Evolutionary conservation across 2,329 filamentous ascomycete species (phyloP), one percentile per base, ranked within the genome.

Genomic region (Xylaria sp.): DNA sequence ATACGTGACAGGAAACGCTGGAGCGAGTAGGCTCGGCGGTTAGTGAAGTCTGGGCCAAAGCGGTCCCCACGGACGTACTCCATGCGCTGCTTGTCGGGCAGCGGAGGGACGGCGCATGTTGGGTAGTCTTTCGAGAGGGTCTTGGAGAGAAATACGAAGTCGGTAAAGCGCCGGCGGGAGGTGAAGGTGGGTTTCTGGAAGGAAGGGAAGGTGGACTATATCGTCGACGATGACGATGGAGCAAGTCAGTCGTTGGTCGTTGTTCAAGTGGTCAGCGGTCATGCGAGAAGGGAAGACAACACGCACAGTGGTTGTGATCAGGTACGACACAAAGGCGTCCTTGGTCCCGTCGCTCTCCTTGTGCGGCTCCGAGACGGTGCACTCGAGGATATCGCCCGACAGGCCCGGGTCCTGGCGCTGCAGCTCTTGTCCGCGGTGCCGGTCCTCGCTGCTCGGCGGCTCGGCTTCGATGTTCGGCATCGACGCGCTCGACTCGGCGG

Each of bases 1-100:
- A 98, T 85, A 4, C 96, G 92, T 77, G 91, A 89, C 55, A 99
- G 87, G 80, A 99, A 99, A 62, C 96, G 92, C 81, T 97, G 91
- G 62, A 99, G 87, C 3, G 94, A 98, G 84, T 94, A 92, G 60
- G 94, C 94, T 74, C 96, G 90, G 41, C 96, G 91, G 55, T 90
- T 86, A 41, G 94, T 99, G 80, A 99, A 99, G 82, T 98, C 96
- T 59, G 91, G 83, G 9, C 94, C 94, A 81, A 99, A 99, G 72
- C 96, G 92, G 84, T 98, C 95, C 75, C 96, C 96, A 44, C 94
- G 92, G 61, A 98, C 96, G 79, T 98, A 98, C 78, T 97, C 94
- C 93, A 99, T 97, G 82, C 97, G 97, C 85, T 98, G 95, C 86
- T 98, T 99, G 83, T 98, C 96, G 63, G 96, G 96, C 63, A 99